phyloP scores from a whole-genome alignment of 2,329 filamentous ascomycete species.

The Massarina eburnea region DNA sequence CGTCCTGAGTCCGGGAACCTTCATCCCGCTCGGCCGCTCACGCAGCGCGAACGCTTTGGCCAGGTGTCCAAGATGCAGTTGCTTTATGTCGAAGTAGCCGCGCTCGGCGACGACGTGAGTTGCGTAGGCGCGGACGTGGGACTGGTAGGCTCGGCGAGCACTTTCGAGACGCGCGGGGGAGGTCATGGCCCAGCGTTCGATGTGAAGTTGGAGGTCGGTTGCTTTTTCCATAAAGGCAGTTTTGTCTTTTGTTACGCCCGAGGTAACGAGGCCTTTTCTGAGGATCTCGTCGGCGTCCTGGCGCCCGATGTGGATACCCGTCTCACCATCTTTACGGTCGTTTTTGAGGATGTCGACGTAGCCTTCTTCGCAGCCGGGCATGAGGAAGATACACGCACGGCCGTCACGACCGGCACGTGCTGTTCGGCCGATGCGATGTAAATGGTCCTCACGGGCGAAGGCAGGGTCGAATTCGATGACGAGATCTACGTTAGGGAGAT shows the following conservation, averaged over 20 bases:
- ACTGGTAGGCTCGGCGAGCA: constrained; percentile 83
- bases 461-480: constrained; percentile 96
- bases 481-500: constrained; percentile 91
- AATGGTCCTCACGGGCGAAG: constrained; percentile 88
- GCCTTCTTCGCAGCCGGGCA: constrained; percentile 87
- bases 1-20: constrained; percentile 53
- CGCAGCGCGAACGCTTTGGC: constrained; percentile 91
- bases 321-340: constrained; percentile 64
- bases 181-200: constrained; percentile 66
- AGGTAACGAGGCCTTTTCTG: constrained; percentile 61
- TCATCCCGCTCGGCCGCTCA: constrained; percentile 83
- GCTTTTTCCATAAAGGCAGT: constrained; percentile 65
- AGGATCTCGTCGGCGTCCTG: constrained; percentile 67
- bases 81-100: constrained; percentile 85
- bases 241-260: constrained; percentile 38
- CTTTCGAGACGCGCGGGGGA: constrained; percentile 73
- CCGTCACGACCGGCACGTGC: constrained; percentile 89
- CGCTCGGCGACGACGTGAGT: constrained; percentile 88
- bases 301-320: constrained; percentile 58
- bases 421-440: constrained; percentile 92
- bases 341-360: constrained; percentile 80
- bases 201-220: constrained; percentile 67
- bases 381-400: constrained; percentile 83
- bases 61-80: constrained; percentile 86
- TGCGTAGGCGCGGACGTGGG: constrained; percentile 90